Conservation (phyloP, 345 rosid species). For the Eucalyptus lansdowneana region DNA sequence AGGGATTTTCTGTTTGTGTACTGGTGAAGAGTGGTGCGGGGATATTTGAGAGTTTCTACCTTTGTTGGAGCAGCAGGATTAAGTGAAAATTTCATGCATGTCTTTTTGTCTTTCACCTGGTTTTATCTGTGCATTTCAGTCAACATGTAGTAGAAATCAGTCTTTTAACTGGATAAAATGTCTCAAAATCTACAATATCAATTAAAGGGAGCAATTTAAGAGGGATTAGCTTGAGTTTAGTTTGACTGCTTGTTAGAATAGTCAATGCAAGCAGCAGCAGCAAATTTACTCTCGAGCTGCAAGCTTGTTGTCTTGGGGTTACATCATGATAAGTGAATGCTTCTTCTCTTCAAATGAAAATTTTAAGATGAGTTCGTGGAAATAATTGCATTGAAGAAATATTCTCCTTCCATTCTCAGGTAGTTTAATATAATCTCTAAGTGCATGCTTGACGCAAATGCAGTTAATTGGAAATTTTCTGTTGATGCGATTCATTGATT, state of each 20-base stretch:
- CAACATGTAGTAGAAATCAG: neutral
- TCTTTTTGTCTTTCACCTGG: neutral
- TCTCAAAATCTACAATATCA: neutral
- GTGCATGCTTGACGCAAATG: neutral
- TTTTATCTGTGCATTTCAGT: neutral
- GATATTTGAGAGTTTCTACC: neutral
- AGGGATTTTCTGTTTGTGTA: neutral
- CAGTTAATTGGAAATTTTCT: neutral
- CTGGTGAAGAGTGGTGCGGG: neutral
- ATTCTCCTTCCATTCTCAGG: neutral
- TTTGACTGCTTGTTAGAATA: neutral
- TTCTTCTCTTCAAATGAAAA: neutral
- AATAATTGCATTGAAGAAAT: neutral
- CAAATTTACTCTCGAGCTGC: neutral
- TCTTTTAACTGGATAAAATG: neutral
- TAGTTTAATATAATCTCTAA: neutral
- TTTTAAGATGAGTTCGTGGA: neutral
- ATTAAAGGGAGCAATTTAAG: neutral
- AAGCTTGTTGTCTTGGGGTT: neutral
- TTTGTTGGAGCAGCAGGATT: neutral
- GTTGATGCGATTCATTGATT: neutral
- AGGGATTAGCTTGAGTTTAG: neutral
- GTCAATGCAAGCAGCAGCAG: neutral
- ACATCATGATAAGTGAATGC: neutral
- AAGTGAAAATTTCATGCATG: neutral